Evolutionary conservation across 495 filamentous ascomycete genomes (phyloP), one percentile per base, ranked within the genome.

Genomic region (Glarea lozoyensis): DNA sequence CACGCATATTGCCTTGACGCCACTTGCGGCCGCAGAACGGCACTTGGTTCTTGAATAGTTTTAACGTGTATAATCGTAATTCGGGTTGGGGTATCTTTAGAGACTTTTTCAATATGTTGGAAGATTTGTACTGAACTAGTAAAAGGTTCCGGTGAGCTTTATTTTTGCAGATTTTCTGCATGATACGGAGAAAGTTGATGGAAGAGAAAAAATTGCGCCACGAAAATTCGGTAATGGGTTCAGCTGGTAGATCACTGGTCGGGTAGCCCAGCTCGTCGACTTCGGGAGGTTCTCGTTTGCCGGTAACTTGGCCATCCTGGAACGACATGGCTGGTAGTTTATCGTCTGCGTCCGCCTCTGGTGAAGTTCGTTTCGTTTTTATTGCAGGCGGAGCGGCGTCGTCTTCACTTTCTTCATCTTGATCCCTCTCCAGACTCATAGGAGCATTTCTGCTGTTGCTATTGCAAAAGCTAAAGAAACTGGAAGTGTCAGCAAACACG

Each of bases 11-110:
- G 42, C 79, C 78, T 67, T 98, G 92, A 13, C 92, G 79, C 92
- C 92, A 98, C 65, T 98, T 98, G 11, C 92, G 80, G 15, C 92
- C 90, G 60, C 92, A 97, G 66, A 93, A 98, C 11, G 92, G 92
- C 1, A 97, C 92, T 57, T 97, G 93, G 43, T 84, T 87, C 61
- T 98, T 98, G 78, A 96, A 95, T 0, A 98, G 75, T 58, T 98
- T 98, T 55, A 98, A 79, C 6, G 90, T 94, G 66, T 96, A 96
- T 20, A 90, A 79, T 6, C 93, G 82, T 15, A 98, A 73, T 47
- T 87, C 70, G 0, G 78, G 82, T 55, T 97, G 87, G 1, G 88
- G 88, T 25, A 94, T 84, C 53, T 94, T 93, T 22, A 98, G 76
- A 4, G 80, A 74, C 58, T 94, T 94, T 43, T 86, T 83, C 10